These are phyloP conservation scores for Saccharomyces hybrid DNA, from an alignment of 1,139 yeast genomes.

Conservation along the genomic window DNA sequence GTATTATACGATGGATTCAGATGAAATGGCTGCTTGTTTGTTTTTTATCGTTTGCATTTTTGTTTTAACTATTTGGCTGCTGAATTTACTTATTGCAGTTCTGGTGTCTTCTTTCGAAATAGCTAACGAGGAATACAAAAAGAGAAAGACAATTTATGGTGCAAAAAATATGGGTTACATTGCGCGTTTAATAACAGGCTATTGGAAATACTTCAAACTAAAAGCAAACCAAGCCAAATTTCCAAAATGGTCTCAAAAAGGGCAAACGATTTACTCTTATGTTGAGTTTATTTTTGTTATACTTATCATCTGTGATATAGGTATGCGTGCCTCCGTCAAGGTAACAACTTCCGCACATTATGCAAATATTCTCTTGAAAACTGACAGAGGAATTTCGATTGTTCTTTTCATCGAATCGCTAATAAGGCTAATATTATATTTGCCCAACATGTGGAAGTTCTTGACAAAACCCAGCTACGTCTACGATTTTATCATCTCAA, in stretches of 20 bases:
- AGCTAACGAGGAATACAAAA: slow-evolving; percentile 36
- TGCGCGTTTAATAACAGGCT: slow-evolving; percentile 16
- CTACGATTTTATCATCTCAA: slow-evolving; percentile 55
- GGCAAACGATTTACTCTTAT: slow-evolving; percentile 25
- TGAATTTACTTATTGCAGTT: slow-evolving; percentile 79
- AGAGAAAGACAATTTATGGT: slow-evolving; percentile 24
- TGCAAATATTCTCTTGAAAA: slow-evolving; percentile 34
- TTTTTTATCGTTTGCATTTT: slow-evolving; percentile 71
- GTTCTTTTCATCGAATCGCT: slow-evolving; percentile 53
- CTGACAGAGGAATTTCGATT: slow-evolving; percentile 47
- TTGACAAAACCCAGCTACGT: slow-evolving; percentile 48
- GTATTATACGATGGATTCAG: slow-evolving; percentile 82
- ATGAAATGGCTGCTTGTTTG: slow-evolving; percentile 66
- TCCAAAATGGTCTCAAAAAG: slow-evolving; percentile 17
- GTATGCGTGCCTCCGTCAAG: slow-evolving; percentile 43
- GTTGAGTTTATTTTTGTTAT: slow-evolving; percentile 44
- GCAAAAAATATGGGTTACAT: background rate
- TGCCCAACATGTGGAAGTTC: slow-evolving; percentile 56
- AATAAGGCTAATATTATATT: slow-evolving; percentile 47
- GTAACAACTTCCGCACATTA: slow-evolving; percentile 30
- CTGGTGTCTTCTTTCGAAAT: slow-evolving; percentile 34
- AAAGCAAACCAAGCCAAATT: slow-evolving; percentile 19
- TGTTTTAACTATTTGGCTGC: slow-evolving; percentile 75
- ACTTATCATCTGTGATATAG: slow-evolving; percentile 42
- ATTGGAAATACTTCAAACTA: slow-evolving; percentile 22